A percentile compares a stretch with the other conserved stretches of the same genome.
phyloP scores from a whole-genome alignment of 2,329 filamentous ascomycete genomes.

The Trichoderma sp. region DNA sequence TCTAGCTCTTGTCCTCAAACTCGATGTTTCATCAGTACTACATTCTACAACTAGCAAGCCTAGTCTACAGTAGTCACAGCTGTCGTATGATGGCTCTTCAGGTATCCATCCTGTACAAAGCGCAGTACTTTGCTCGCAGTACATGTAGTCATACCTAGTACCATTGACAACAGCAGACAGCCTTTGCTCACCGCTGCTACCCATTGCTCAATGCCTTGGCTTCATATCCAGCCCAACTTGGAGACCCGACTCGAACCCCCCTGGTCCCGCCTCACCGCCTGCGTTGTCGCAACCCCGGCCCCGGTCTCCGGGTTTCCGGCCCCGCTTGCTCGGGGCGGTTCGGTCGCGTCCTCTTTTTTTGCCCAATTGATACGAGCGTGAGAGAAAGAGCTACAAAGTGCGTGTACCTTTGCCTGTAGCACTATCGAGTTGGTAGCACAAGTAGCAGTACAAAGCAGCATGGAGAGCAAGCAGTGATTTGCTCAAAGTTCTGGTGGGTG shows the following conservation, averaged over 20 bases:
- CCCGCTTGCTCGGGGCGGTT: conserved; percentile 19
- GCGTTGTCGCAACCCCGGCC: conserved; percentile 16
- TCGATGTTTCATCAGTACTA: background rate
- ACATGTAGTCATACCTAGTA: background rate
- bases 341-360: conserved; percentile 2
- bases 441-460: background rate
- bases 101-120: background rate
- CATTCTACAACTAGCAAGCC: background rate
- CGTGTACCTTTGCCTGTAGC: background rate
- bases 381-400: background rate
- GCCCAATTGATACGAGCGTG: background rate
- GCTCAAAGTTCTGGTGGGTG: background rate
- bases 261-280: conserved; percentile 17
- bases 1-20: background rate
- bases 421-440: background rate
- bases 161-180: background rate
- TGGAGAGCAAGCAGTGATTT: background rate
- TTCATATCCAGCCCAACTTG: conserved; percentile 5
- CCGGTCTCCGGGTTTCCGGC: conserved; percentile 22
- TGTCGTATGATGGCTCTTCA: background rate
- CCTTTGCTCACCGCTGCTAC: conserved; percentile 14
- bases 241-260: conserved; percentile 6
- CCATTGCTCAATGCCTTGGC: background rate
- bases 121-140: background rate
- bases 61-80: background rate